Conservation (phyloP, 441 rosid species). For the Gossypium laxum region DNA sequence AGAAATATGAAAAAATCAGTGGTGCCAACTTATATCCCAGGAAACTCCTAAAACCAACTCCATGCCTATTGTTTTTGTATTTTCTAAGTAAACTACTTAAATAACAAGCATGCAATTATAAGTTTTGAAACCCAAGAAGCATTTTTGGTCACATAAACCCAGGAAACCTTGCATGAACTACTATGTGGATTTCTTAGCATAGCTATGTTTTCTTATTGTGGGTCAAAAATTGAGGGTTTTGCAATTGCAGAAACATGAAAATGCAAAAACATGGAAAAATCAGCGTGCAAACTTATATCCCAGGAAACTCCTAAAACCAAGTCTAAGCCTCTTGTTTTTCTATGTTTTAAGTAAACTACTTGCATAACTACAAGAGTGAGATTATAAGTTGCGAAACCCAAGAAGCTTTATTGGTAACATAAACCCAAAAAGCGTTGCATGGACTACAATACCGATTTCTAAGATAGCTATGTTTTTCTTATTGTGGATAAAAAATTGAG, state of each 20-base stretch:
- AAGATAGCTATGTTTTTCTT: not conserved
- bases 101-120: not conserved
- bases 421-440: not conserved
- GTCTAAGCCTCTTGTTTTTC: not conserved
- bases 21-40: not conserved
- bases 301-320: constrained; percentile 1
- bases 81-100: not conserved
- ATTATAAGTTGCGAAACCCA: not conserved
- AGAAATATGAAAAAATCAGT: not conserved
- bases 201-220: not conserved
- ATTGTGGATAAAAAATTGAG: not conserved
- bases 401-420: not conserved
- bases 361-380: not conserved
- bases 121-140: not conserved
- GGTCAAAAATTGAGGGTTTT: too few relatives aligned
- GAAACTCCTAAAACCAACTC: not conserved
- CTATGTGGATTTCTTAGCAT: not conserved
- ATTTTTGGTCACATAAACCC: not conserved
- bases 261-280: not conserved
- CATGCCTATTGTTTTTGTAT: not conserved
- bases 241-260: too few relatives aligned
- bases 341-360: not conserved
- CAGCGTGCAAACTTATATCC: not conserved
- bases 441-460: not conserved
- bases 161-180: not conserved